Percentiles rank a stretch among this genome's conserved stretches.
Evolutionary conservation across 208 protist genomes (phyloP).

Genomic region (Leishmania mexicana): DNA sequence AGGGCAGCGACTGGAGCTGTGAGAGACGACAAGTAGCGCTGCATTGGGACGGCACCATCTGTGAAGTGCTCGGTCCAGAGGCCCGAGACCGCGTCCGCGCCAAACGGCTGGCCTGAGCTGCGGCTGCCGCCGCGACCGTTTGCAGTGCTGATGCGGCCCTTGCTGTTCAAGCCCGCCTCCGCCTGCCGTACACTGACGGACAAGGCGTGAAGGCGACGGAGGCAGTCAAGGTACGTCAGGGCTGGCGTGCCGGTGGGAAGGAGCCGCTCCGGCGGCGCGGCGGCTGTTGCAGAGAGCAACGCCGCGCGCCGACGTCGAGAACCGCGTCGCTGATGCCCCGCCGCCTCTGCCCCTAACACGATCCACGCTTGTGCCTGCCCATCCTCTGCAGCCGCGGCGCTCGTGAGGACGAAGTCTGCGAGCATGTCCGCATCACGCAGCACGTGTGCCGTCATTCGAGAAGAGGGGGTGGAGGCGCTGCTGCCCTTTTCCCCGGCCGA

Average conservation of each 20-base stretch:
- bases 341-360: constrained; percentile 23
- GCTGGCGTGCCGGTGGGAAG: constrained; percentile 68
- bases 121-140: neutral
- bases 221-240: constrained; percentile 65
- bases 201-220: constrained; percentile 29
- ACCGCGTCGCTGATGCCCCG: constrained; percentile 16
- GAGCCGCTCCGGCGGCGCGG: constrained; percentile 35
- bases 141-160: constrained; percentile 4
- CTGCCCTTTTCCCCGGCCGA: constrained; percentile 1
- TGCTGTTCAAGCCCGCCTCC: constrained; percentile 24
- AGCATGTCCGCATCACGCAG: constrained; percentile 77
- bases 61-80: constrained; percentile 39
- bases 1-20: constrained; percentile 9
- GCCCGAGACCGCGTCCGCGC: constrained; percentile 15
- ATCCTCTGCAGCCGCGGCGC: constrained; percentile 37
- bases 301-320: constrained; percentile 19
- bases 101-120: constrained; percentile 16
- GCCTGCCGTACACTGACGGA: constrained; percentile 29
- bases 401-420: constrained; percentile 60
- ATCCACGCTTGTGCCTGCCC: constrained; percentile 62
- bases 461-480: neutral
- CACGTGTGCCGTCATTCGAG: constrained; percentile 46
- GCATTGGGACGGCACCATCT: constrained; percentile 22
- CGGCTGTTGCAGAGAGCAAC: constrained; percentile 16
- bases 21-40: constrained; percentile 29